These are phyloP conservation scores for Lepidopterella palustris DNA, from an alignment of 495 filamentous ascomycete genomes.

Conservation along the genomic window DNA sequence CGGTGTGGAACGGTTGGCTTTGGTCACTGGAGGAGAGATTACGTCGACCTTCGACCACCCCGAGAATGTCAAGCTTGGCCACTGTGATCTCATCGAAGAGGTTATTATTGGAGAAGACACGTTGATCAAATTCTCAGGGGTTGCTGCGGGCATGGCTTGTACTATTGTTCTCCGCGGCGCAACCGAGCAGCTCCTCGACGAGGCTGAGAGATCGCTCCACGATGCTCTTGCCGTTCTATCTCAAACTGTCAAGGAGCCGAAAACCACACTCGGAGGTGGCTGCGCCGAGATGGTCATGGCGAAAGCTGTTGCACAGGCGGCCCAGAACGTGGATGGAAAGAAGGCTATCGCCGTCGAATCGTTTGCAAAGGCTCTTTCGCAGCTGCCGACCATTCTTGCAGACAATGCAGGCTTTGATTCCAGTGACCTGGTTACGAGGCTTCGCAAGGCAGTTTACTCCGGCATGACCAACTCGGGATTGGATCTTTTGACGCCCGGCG, in stretches of 20 bases:
- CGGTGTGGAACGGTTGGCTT: slow-evolving; percentile 87
- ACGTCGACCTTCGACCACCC: slow-evolving; percentile 97
- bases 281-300: slow-evolving; percentile 99
- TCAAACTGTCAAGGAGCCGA: slow-evolving; percentile 90
- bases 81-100: slow-evolving; percentile 94
- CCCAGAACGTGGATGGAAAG: slow-evolving; percentile 92
- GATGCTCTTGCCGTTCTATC: slow-evolving; percentile 95
- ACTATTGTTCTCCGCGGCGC: slow-evolving; percentile 95
- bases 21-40: slow-evolving; percentile 96
- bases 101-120: slow-evolving; percentile 97
- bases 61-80: slow-evolving; percentile 89
- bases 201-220: slow-evolving; percentile 91
- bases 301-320: slow-evolving; percentile 91
- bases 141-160: slow-evolving; percentile 89
- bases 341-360: slow-evolving; percentile 88
- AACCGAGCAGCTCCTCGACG: slow-evolving; percentile 92
- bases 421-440: slow-evolving; percentile 82
- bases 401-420: slow-evolving; percentile 97
- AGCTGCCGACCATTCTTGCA: slow-evolving; percentile 92
- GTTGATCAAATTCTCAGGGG: slow-evolving; percentile 93
- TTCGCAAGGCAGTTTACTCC: slow-evolving; percentile 89
- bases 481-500: slow-evolving; percentile 82
- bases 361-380: slow-evolving; percentile 81
- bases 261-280: slow-evolving; percentile 88
- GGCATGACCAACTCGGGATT: slow-evolving; percentile 87